These are phyloP conservation scores for Botrytis deweyae DNA, from an alignment of 2,329 filamentous ascomycete species.

Conservation along the genomic window DNA sequence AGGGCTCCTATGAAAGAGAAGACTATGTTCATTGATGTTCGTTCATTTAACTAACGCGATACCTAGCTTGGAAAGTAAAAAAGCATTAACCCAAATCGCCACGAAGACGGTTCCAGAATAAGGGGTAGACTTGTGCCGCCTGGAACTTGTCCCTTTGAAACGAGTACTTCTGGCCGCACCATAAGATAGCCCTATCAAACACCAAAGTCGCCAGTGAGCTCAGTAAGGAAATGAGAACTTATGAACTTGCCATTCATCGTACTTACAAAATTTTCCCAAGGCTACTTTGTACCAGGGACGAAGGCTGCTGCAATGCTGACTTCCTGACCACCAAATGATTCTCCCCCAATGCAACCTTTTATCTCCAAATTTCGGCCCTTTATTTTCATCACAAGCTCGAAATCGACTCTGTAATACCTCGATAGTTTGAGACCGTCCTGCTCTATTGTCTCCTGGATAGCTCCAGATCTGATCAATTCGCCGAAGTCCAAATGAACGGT, in stretches of 20 bases:
- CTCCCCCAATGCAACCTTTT: background rate
- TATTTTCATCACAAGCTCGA: constrained; percentile 8
- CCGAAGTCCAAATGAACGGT: background rate
- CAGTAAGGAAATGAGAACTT: background rate
- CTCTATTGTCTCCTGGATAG: background rate
- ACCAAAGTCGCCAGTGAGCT: background rate
- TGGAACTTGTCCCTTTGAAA: background rate
- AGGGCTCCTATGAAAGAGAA: background rate
- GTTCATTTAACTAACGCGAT: background rate
- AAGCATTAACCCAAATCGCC: background rate
- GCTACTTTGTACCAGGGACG: background rate
- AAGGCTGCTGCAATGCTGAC: constrained; percentile 13
- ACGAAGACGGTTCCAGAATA: background rate
- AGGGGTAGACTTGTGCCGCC: background rate
- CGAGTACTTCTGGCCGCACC: background rate
- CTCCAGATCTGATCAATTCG: constrained; percentile 1
- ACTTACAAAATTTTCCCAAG: background rate
- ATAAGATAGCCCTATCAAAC: background rate
- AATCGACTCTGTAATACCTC: background rate
- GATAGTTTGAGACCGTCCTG: background rate
- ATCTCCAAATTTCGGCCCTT: constrained; percentile 3
- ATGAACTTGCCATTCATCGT: background rate
- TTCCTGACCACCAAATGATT: background rate
- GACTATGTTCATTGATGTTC: background rate
- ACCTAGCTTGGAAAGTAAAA: background rate